Evolutionary conservation across 2,329 filamentous ascomycete genomes (phyloP).

Genomic region (Colletotrichum simmondsii): DNA sequence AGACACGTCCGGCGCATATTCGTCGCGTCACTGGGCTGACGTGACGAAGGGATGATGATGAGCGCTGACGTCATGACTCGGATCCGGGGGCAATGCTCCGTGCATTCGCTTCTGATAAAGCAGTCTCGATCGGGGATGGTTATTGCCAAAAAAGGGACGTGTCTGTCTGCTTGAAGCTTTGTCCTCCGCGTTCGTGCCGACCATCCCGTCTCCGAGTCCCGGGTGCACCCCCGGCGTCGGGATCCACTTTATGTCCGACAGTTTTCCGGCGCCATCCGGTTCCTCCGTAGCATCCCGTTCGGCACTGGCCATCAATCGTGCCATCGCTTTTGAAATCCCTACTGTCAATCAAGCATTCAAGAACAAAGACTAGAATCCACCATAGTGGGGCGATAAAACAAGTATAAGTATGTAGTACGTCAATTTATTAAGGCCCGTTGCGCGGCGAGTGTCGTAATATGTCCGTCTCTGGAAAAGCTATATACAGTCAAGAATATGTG

Average conservation of each 20-base stretch:
- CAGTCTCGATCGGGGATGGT: neutral
- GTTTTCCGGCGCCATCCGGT: neutral
- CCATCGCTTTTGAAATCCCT: too few species aligned
- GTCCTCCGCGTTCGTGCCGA: too few species aligned
- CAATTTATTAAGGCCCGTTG: neutral
- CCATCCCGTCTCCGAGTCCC: too few species aligned
- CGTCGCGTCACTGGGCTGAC: slow-evolving; percentile 27
- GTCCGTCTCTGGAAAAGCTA: neutral
- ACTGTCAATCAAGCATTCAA: too few species aligned
- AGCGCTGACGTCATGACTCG: slow-evolving; percentile 33
- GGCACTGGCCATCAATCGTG: too few species aligned
- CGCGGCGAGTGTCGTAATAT: neutral
- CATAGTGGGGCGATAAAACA: too few species aligned
- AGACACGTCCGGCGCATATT: slow-evolving; percentile 3
- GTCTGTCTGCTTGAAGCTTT: too few species aligned
- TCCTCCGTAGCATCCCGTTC: too few species aligned
- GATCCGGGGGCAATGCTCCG: neutral
- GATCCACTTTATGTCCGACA: neutral
- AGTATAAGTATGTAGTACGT: too few species aligned
- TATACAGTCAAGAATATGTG: neutral
- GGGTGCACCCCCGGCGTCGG: too few species aligned
- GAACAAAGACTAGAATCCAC: too few species aligned
- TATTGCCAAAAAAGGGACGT: too few species aligned
- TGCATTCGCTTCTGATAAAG: neutral
- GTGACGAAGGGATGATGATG: slow-evolving; percentile 20